Evolutionary conservation across 805 yeast species (phyloP).

Genomic region (Myxozyma nipponensis): DNA sequence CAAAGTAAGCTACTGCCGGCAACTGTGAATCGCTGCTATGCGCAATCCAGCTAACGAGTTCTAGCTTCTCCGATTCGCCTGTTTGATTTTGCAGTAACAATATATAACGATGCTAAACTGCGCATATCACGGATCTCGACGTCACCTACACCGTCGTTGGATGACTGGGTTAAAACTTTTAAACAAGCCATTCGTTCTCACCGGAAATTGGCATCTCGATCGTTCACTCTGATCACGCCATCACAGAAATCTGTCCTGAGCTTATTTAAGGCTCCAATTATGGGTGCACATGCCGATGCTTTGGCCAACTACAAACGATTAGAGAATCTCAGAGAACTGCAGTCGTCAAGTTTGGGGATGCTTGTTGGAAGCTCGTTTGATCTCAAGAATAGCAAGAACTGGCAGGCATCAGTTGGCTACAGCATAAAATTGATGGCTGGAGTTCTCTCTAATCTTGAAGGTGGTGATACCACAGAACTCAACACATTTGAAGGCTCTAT

Average conservation of each 20-base stretch:
- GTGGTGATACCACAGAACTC: background rate
- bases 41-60: background rate
- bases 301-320: conserved; percentile 20
- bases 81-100: conserved; percentile 1
- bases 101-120: conserved; percentile 12
- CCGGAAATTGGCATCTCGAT: background rate
- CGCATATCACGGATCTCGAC: conserved; percentile 1
- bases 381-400: conserved; percentile 13
- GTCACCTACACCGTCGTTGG: conserved; percentile 10
- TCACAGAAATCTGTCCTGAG: background rate
- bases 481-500: background rate
- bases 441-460: background rate
- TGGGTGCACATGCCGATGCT: conserved; percentile 23
- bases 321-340: conserved; percentile 24
- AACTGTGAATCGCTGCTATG: too few species aligned
- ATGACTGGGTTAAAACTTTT: conserved; percentile 12
- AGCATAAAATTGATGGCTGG: conserved; percentile 20
- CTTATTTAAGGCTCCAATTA: conserved; percentile 25
- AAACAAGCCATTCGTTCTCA: background rate
- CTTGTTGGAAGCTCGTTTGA: conserved; percentile 24
- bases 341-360: conserved; percentile 28
- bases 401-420: conserved; percentile 25
- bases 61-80: conserved; percentile 23
- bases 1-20: conserved; percentile 39
- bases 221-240: background rate